These are phyloP conservation scores for Cyanidium caldarium DNA, from an alignment of 23 red algal genomes.

Conservation along the genomic window DNA sequence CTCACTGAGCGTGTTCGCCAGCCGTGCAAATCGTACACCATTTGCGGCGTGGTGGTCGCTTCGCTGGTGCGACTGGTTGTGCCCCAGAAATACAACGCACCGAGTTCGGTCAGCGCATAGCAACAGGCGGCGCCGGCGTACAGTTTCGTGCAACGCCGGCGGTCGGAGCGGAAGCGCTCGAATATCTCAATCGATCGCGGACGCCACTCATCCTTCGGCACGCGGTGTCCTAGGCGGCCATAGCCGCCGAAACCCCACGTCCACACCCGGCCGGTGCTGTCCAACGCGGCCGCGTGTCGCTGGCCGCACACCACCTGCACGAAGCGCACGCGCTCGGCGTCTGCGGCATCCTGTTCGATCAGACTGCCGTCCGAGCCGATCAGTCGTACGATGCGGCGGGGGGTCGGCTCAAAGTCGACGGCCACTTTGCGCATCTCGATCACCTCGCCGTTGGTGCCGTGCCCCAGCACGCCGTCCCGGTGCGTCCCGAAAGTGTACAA, in stretches of 20 bases:
- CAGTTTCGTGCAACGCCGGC: not conserved
- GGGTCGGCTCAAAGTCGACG: not conserved
- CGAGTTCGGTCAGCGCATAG: slow-evolving; percentile 5
- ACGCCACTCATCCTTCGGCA: not conserved
- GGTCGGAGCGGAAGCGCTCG: slow-evolving; percentile 1
- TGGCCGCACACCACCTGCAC: not conserved
- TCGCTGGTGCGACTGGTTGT: not conserved
- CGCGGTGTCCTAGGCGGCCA: not conserved
- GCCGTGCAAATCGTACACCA: slow-evolving; percentile 7
- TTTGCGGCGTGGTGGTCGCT: not conserved
- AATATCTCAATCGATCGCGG: not conserved
- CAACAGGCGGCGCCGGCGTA: not conserved
- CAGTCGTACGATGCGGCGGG: not conserved
- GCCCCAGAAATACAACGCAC: not conserved
- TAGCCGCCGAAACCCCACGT: slow-evolving; percentile 5
- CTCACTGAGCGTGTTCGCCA: not conserved
- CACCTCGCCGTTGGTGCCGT: slow-evolving; percentile 6
- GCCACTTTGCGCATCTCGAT: not conserved
- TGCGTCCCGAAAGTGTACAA: slow-evolving; percentile 1
- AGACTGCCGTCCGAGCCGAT: not conserved
- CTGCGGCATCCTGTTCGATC: not conserved
- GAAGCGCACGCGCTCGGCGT: not conserved
- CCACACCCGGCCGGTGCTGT: not conserved
- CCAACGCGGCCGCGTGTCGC: not conserved
- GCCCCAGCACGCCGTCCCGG: not conserved